Evolutionary conservation across 495 filamentous ascomycete genomes (phyloP), one percentile per base, ranked within the genome.

Genomic region (Staphylotrichum longicolle): DNA sequence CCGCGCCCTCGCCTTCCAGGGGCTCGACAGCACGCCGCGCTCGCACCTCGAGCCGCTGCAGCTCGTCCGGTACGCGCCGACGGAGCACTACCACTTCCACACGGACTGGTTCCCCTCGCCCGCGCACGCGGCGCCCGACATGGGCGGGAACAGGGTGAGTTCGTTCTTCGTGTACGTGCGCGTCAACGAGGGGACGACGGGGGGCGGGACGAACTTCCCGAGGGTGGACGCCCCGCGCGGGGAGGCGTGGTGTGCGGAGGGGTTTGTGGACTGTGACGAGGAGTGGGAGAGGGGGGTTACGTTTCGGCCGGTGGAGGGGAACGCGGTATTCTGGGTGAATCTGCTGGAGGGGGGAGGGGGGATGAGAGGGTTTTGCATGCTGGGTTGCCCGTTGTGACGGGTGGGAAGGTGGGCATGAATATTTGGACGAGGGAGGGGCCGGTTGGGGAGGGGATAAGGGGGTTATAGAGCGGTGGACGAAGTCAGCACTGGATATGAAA

Each of bases 241-340:
- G n/a, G 68, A 65, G 62, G 60, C 67, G n/a, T 90, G 87, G 86
- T 85, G 84, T 73, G 72, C 70, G 57, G 83, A 44, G 9, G 65
- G 60, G n/a, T 44, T 82, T 68, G 62, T 87, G 66, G 84, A 87
- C 62, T 86, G 85, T 63, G 82, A 82, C 45, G 76, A 75, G 58
- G 69, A 70, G 46, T 76, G 74, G 63, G 79, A 81, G 32, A 78
- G 81, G 35, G 87, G 88, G 0, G 75, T 88, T 4, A 89, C 85
- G 47, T 89, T 90, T 65, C 82, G 82, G 63, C 83, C 87, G 0
- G 73, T 87, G 7, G 80, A 82, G 66, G 88, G 88, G 27, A 89
- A 87, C 74, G 88, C 87, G 5, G 81, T 92, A 14, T 92, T 85
- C 68, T 92, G 89, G 88, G 82, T 84, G 76, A 92, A 92, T 74